Conservation (phyloP, 768 basidiomycete genomes). For the Suillus americanus region DNA sequence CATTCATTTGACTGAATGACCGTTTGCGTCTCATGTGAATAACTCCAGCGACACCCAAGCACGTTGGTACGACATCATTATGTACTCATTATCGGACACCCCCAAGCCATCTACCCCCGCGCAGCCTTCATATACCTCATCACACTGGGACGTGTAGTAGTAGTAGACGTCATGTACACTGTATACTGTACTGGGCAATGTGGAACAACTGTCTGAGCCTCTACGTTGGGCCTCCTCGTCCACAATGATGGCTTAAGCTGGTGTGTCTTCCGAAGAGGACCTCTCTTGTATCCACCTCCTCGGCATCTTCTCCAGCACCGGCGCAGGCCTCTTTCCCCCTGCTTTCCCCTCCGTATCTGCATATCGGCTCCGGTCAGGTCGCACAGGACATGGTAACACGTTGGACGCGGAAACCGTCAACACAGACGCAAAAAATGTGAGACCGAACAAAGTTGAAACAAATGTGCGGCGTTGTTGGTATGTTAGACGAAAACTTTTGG, state of each 20-base stretch:
- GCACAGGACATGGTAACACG: conserved; percentile 80
- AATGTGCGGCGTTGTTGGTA: conserved; percentile 62
- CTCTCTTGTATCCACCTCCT: conserved; percentile 85
- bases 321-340: conserved; percentile 25
- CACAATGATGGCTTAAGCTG: conserved; percentile 5
- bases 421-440: conserved; percentile 78
- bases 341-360: conserved; percentile 48
- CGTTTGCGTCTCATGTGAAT: not conserved
- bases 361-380: conserved; percentile 53
- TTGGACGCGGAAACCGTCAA: conserved; percentile 79
- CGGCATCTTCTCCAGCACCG: conserved; percentile 61
- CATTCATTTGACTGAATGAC: conserved; percentile 1
- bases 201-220: not conserved
- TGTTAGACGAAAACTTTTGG: conserved; percentile 59
- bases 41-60: not conserved
- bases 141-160: not conserved
- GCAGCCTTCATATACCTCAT: not conserved
- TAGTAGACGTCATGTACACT: not conserved
- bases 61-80: not conserved
- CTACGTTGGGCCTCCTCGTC: not conserved
- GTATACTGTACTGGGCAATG: not conserved
- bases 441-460: conserved; percentile 75
- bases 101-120: not conserved
- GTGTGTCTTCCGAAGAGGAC: conserved; percentile 15
- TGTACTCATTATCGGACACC: not conserved